phyloP scores from a whole-genome alignment of 106 monocot species.

The Allium cepa region DNA sequence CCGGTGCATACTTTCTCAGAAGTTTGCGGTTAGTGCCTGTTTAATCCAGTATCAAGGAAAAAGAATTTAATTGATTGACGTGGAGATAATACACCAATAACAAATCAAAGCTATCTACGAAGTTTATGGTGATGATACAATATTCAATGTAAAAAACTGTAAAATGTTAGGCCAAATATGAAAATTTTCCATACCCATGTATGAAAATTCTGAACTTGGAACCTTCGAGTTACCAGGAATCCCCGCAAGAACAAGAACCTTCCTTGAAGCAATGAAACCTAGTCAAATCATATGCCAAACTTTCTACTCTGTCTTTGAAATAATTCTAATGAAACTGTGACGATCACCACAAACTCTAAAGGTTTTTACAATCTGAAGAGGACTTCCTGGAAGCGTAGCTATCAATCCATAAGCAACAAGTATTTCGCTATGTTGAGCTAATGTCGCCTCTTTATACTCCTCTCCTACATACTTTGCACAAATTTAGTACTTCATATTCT shows the following conservation, averaged over 20 bases:
- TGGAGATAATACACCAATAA: too few relatives aligned
- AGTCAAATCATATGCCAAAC: constrained; percentile 70
- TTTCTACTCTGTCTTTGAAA: constrained; percentile 52
- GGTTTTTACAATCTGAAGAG: constrained; percentile 73
- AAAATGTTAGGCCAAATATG: too few relatives aligned
- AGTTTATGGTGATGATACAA: too few relatives aligned
- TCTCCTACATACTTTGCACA: constrained; percentile 69
- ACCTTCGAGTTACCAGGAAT: constrained; percentile 52
- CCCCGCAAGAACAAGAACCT: constrained; percentile 73
- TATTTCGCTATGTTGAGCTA: constrained; percentile 72
- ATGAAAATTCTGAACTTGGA: too few relatives aligned
- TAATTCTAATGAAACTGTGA: constrained; percentile 61
- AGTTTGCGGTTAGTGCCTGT: too few relatives aligned
- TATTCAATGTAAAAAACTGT: too few relatives aligned
- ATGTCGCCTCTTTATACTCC: constrained; percentile 60
- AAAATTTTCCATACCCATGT: too few relatives aligned
- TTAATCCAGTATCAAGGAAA: too few relatives aligned
- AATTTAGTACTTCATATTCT: constrained; percentile 51
- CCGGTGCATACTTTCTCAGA: too few relatives aligned
- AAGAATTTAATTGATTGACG: too few relatives aligned
- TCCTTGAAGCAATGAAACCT: constrained; percentile 75
- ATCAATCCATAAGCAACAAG: constrained; percentile 83
- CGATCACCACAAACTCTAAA: constrained; percentile 79
- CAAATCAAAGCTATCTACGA: too few relatives aligned
- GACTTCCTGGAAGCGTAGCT: constrained; percentile 28